Conservation (phyloP, 73 alveolate species). For the Paraurostyla sp. region DNA sequence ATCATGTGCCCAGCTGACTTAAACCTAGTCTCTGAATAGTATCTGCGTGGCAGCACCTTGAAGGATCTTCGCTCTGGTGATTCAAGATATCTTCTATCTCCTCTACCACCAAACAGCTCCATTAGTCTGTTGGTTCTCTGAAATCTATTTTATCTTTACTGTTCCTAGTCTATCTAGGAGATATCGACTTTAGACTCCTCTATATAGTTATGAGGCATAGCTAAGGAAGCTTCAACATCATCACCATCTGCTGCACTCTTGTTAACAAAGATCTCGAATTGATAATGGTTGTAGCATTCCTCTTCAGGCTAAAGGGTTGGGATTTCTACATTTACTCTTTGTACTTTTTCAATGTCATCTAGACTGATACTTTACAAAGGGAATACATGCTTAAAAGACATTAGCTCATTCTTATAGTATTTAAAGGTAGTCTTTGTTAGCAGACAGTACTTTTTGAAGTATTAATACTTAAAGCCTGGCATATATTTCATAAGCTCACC, state of each 20-base stretch:
- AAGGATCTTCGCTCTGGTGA: not conserved
- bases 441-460: not conserved
- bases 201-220: not conserved
- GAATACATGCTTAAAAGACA: conserved; percentile 16
- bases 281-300: not conserved
- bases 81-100: conserved; percentile 7
- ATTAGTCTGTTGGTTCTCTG: not conserved
- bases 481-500: conserved; percentile 34
- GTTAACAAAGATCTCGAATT: conserved; percentile 31
- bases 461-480: conserved; percentile 35
- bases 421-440: conserved; percentile 18
- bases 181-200: conserved; percentile 8
- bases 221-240: no score
- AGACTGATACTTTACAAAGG: not conserved
- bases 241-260: not conserved
- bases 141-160: not conserved
- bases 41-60: not conserved
- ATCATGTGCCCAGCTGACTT: not conserved
- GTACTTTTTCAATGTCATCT: not conserved
- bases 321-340: conserved; percentile 30
- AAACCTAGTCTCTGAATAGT: not conserved
- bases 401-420: conserved; percentile 51
- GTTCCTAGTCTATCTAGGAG: not conserved
- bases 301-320: not conserved
- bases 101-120: conserved; percentile 22